phyloP scores from a whole-genome alignment of 2,329 filamentous ascomycete species.

The Rachicladosporium sp. region DNA sequence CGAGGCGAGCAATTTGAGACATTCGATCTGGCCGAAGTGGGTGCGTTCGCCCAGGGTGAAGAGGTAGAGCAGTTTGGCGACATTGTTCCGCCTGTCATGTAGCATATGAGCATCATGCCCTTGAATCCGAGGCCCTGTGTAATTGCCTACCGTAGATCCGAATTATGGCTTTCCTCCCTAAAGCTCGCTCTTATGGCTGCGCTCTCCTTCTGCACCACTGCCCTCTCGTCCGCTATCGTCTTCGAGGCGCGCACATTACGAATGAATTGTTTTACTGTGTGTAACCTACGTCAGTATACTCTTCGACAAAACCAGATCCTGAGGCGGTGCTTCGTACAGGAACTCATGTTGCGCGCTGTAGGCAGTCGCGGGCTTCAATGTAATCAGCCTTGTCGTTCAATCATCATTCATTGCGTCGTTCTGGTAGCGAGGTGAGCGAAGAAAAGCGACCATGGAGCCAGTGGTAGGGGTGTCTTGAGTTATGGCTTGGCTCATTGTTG shows the following conservation, averaged over 20 bases:
- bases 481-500: no score
- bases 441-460: no score
- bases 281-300: constrained; percentile 1
- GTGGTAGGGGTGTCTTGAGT: no score
- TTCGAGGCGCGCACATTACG: constrained; percentile 97
- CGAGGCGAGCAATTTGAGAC: constrained; percentile 89
- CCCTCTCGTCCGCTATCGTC: constrained; percentile 96
- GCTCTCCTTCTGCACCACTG: constrained; percentile 97
- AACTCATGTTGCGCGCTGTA: no score
- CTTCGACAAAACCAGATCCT: no score
- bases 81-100: constrained; percentile 98
- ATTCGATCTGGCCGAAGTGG: constrained; percentile 99
- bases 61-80: constrained; percentile 93
- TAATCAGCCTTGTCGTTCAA: no score
- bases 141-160: constrained; percentile 76
- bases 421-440: no score
- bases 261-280: constrained; percentile 95
- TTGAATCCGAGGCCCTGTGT: no score
- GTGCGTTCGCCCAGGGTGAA: constrained; percentile 96
- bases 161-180: constrained; percentile 89
- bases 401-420: no score
- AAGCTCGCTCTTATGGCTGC: constrained; percentile 95
- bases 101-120: no score
- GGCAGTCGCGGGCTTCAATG: no score
- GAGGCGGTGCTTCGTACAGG: no score